These are phyloP conservation scores for Myrica gale DNA, from an alignment of 306 rosid genomes.

Conservation along the genomic window DNA sequence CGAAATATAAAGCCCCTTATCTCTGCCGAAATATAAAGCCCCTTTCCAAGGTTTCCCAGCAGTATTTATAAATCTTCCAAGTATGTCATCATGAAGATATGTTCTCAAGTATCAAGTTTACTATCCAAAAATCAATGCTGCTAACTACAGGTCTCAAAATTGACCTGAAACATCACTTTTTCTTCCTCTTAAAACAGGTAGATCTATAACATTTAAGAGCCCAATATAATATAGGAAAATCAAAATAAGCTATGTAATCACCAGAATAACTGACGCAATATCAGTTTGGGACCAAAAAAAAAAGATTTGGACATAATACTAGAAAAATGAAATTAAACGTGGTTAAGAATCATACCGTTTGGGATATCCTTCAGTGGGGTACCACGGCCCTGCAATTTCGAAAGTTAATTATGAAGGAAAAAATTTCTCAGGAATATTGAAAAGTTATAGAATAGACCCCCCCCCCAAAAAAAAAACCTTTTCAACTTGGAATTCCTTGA, in stretches of 20 bases:
- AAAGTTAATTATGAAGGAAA: slow-evolving; percentile 30
- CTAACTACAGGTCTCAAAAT: no score
- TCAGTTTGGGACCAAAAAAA: background rate
- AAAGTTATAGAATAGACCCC: background rate
- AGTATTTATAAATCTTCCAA: no score
- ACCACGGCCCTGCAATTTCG: slow-evolving; percentile 78
- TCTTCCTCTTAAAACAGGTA: background rate
- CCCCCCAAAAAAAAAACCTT: slow-evolving; percentile 45
- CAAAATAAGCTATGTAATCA: background rate
- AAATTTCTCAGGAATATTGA: slow-evolving; percentile 19
- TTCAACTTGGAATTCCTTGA: slow-evolving; percentile 75
- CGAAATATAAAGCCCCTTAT: no score
- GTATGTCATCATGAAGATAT: no score
- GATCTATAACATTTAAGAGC: background rate
- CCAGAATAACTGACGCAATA: background rate
- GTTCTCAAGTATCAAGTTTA: background rate
- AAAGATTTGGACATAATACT: slow-evolving; percentile 6
- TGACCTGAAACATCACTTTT: no score
- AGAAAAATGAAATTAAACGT: slow-evolving; percentile 6
- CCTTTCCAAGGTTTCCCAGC: no score
- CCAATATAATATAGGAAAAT: background rate
- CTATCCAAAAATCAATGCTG: no score
- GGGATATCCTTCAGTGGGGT: slow-evolving; percentile 91
- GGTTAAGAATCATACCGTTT: slow-evolving; percentile 60
- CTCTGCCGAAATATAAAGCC: no score